Base-by-base conservation (phyloP, 495 filamentous ascomycete species). In the Podospora tetraspora region DNA sequence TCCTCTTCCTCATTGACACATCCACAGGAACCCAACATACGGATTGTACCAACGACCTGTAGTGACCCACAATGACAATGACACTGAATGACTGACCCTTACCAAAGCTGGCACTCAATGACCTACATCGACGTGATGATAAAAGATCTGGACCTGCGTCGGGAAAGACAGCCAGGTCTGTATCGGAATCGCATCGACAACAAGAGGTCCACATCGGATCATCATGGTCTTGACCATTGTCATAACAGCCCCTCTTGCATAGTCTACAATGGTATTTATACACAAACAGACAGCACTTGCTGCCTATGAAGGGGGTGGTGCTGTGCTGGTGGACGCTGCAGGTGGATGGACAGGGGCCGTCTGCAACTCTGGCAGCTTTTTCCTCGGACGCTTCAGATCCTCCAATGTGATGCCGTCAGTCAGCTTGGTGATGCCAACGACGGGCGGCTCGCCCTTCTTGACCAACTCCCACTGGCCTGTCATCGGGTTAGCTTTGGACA, bases 401-500 rank as follows among this genome's bases (percentile, higher is more conserved):
- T 91, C 91, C 74, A 92, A 76, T 37, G 92, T 97, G 12, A 94
- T 78, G n/a, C 91, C 92, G 67, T 89, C 83, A 56, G 86, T 86
- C 57, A 99, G 79, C 76, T 97, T 97, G n/a, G 93, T 97, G 67
- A 96, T 86, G 25, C 95, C 95, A 77, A 99, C 94, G 13, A 96
- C 84, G 7, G 95, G 88, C 2, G 92, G 84, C 73, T 97, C 94
- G n/a, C 92, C 92, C 77, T 93, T 97, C 80, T 88, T 92, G 30
- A 96, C 93, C 73, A 97, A 95, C 76, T 97, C 93, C 80, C 92
- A 98, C 68, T 92, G 85, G 3, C 95, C 95, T 97, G 69, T 27
- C 66, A 27, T 58, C 24, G 34, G 37, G 72, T 79, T 71, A 78
- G 69, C 56, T 32, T 68, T 23, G 13, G 34, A 25, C 59, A 37